These are phyloP conservation scores for Crithidia fasciculata DNA, from an alignment of 208 protist species.

Conservation along the genomic window DNA sequence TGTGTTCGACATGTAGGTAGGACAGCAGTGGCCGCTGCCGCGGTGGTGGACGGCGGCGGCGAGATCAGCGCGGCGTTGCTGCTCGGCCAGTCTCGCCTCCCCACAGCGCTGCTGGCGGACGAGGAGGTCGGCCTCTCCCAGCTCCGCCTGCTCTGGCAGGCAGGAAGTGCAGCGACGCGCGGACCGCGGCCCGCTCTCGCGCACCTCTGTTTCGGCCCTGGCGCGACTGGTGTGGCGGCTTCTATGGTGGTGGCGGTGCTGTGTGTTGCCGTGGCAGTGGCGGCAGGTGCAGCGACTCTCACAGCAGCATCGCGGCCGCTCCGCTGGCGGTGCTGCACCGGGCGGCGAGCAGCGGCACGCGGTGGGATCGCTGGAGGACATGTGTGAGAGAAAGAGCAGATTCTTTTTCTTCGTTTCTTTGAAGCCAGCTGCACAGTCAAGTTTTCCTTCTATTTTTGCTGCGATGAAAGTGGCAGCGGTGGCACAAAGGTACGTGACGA, in stretches of 20 bases:
- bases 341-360: constrained; percentile 8
- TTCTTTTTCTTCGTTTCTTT: not conserved
- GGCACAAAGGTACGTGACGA: constrained; percentile 1
- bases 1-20: constrained; percentile 50
- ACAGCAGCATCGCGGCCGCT: constrained; percentile 65
- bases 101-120: constrained; percentile 60
- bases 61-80: constrained; percentile 21
- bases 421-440: too few relatives aligned
- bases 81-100: constrained; percentile 41
- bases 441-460: too few relatives aligned
- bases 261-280: constrained; percentile 13
- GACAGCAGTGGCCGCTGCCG: not conserved
- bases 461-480: too few relatives aligned
- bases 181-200: not conserved
- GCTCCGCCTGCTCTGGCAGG: constrained; percentile 64
- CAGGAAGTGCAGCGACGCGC: constrained; percentile 42
- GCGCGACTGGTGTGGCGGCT: not conserved
- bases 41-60: constrained; percentile 16
- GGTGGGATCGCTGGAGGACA: constrained; percentile 8
- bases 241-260: not conserved
- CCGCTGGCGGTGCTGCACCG: constrained; percentile 4
- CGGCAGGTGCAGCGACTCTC: constrained; percentile 44
- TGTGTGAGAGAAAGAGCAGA: constrained; percentile 2
- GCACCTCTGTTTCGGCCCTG: not conserved
- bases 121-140: constrained; percentile 62